Conservation (phyloP, 768 basidiomycete genomes). For the Trametes punicea region DNA sequence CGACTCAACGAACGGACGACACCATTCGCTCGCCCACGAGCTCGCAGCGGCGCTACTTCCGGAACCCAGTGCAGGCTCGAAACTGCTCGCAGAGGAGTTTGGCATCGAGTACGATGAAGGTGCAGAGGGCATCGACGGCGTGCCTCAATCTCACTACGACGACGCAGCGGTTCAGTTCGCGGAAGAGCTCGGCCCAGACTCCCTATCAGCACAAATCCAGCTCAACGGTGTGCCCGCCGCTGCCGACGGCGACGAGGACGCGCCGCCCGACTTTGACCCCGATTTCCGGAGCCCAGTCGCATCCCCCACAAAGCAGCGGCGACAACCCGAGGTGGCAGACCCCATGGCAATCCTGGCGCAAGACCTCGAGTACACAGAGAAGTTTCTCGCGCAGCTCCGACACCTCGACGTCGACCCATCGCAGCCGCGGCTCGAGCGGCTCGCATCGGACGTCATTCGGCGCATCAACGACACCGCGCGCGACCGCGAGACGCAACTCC, state of each 20-base stretch:
- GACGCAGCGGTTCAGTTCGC: slow-evolving; percentile 30
- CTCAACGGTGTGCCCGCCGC: slow-evolving; percentile 21
- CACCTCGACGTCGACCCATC: slow-evolving; percentile 55
- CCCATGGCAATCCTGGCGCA: slow-evolving; percentile 70
- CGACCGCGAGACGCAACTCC: slow-evolving; percentile 78
- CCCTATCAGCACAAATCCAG: slow-evolving; percentile 16
- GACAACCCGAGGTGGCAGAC: slow-evolving; percentile 41
- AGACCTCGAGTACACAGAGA: slow-evolving; percentile 73
- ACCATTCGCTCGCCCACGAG: slow-evolving; percentile 77
- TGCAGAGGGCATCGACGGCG: slow-evolving; percentile 74
- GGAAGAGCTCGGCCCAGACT: slow-evolving; percentile 23
- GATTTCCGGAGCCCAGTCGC: slow-evolving; percentile 39
- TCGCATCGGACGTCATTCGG: slow-evolving; percentile 76
- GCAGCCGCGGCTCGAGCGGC: slow-evolving; percentile 49
- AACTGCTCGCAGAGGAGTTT: slow-evolving; percentile 81
- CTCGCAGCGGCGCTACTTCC: slow-evolving; percentile 86
- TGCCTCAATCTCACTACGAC: slow-evolving; percentile 26
- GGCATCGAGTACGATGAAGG: slow-evolving; percentile 89
- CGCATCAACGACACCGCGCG: slow-evolving; percentile 70
- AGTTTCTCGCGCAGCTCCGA: slow-evolving; percentile 71
- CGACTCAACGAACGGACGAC: slow-evolving; percentile 44
- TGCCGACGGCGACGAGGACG: slow-evolving; percentile 27
- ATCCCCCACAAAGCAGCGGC: slow-evolving; percentile 27
- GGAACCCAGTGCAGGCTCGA: slow-evolving; percentile 75
- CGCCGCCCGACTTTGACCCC: slow-evolving; percentile 40